A percentile compares a stretch with the other conserved stretches of the same genome.
Evolutionary conservation across 1,284 basidiomycete species (phyloP).

Genomic region (Ustilago tritici): DNA sequence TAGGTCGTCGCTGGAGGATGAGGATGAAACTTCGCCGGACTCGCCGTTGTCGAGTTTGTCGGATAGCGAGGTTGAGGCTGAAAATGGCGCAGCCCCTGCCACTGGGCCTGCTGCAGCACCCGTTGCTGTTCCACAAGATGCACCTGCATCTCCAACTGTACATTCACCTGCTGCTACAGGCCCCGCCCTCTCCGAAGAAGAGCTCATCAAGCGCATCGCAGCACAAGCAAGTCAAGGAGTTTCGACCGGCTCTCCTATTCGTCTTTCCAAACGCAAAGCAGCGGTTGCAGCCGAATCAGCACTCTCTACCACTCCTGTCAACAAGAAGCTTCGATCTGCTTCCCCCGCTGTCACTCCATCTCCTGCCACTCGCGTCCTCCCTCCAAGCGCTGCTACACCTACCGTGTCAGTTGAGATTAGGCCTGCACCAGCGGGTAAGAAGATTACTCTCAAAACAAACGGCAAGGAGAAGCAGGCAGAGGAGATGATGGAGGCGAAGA

Average conservation of each 20-base stretch:
- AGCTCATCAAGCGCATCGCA: constrained; percentile 37
- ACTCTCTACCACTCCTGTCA: constrained; percentile 22
- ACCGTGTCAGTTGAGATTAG: constrained; percentile 10
- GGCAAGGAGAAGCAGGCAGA: constrained; percentile 4
- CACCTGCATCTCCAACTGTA: neutral
- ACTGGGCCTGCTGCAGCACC: neutral
- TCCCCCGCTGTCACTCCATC: constrained; percentile 15
- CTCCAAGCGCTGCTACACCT: constrained; percentile 1
- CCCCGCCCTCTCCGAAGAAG: constrained; percentile 27
- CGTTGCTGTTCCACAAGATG: neutral
- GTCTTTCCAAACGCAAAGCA: constrained; percentile 48
- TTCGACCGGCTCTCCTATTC: constrained; percentile 25
- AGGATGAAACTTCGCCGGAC: neutral
- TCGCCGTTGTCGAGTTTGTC: constrained; percentile 44
- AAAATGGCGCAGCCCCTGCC: constrained; percentile 1
- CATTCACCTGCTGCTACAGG: neutral
- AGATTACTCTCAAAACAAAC: constrained; percentile 23
- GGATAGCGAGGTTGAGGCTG: constrained; percentile 20
- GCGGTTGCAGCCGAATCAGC: constrained; percentile 47
- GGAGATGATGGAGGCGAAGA: constrained; percentile 1
- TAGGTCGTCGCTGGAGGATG: constrained; percentile 23
- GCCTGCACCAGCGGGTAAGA: constrained; percentile 6
- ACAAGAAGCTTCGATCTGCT: constrained; percentile 30
- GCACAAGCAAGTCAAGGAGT: constrained; percentile 32
- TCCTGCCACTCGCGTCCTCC: constrained; percentile 2